phyloP scores from a whole-genome alignment of 2,329 filamentous ascomycete species.

The Aspergillus luchuensis region DNA sequence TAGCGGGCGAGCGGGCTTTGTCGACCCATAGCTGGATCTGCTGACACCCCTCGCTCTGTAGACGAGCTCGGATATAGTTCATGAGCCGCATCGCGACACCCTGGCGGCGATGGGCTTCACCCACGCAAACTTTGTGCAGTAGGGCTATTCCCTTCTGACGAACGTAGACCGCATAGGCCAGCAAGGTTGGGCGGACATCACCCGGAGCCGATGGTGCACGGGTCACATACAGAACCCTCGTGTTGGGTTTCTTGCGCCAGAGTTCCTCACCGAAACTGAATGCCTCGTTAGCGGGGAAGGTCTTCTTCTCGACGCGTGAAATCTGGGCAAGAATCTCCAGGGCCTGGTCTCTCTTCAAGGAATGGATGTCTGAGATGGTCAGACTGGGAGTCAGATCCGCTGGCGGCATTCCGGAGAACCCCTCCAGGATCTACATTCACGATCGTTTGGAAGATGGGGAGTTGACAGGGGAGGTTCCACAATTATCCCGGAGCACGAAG shows the following conservation, averaged over 20 bases:
- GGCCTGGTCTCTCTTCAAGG: conserved; percentile 38
- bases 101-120: conserved; percentile 48
- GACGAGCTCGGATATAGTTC: conserved; percentile 44
- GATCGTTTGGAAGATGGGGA: conserved; percentile 10
- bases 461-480: conserved; percentile 5
- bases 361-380: conserved; percentile 42
- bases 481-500: neutral
- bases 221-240: conserved; percentile 43
- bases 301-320: conserved; percentile 51
- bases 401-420: conserved; percentile 27
- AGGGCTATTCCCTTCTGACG: conserved; percentile 48
- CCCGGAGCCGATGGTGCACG: conserved; percentile 14
- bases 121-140: conserved; percentile 57
- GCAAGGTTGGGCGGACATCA: conserved; percentile 27
- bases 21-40: conserved; percentile 57
- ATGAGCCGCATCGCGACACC: conserved; percentile 52
- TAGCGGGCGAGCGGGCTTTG: conserved; percentile 48
- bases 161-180: conserved; percentile 53
- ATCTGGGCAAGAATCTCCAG: conserved; percentile 39
- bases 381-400: conserved; percentile 15
- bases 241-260: conserved; percentile 52
- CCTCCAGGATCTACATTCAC: conserved; percentile 27
- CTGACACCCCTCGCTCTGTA: conserved; percentile 51
- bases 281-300: conserved; percentile 55
- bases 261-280: conserved; percentile 52